phyloP scores from a whole-genome alignment of 2,329 filamentous ascomycete species.

The Colletotrichum sp. region DNA sequence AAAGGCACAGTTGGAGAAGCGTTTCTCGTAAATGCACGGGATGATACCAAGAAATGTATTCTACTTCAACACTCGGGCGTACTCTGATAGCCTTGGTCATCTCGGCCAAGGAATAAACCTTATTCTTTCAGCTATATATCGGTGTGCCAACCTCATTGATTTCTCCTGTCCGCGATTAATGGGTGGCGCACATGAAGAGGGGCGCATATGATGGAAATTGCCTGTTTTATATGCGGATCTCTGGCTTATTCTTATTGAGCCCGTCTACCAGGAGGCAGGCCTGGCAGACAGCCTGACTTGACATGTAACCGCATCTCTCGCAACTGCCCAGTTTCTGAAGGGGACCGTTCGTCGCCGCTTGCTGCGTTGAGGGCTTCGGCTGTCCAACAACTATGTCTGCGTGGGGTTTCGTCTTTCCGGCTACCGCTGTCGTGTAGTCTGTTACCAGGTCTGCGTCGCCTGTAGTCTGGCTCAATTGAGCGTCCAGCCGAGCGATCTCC shows the following conservation, averaged over 20 bases:
- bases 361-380: background rate
- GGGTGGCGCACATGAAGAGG: background rate
- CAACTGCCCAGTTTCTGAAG: conserved; percentile 83
- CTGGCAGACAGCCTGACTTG: conserved; percentile 92
- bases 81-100: background rate
- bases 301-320: conserved; percentile 90
- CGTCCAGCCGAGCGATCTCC: conserved; percentile 85
- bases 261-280: conserved; percentile 90
- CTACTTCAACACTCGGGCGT: background rate
- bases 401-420: background rate
- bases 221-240: conserved; percentile 57
- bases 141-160: background rate
- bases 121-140: background rate
- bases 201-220: background rate
- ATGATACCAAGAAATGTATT: background rate
- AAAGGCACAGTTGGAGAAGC: conserved; percentile 54
- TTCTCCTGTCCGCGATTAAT: background rate
- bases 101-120: background rate
- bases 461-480: conserved; percentile 70
- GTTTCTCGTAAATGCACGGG: conserved; percentile 45
- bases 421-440: conserved; percentile 57
- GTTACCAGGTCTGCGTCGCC: conserved; percentile 65
- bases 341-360: background rate
- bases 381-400: background rate
- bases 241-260: conserved; percentile 78